These are phyloP conservation scores for Castanopsis chinensis DNA, from an alignment of 306 rosid species.

Conservation along the genomic window DNA sequence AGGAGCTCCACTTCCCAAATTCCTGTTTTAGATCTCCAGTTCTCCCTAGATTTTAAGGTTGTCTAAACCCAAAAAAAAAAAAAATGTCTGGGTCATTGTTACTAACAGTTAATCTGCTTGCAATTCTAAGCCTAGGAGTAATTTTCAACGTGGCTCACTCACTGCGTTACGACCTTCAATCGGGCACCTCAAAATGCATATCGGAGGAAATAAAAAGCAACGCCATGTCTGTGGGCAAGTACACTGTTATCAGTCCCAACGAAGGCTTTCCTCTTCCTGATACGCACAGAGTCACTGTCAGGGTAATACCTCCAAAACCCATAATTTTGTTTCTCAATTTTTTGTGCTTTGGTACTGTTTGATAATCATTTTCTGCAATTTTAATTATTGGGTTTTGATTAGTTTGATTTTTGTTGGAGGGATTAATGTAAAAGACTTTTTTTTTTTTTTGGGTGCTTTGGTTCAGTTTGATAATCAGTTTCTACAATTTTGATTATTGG, in stretches of 20 bases:
- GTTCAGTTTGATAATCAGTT: too few species aligned
- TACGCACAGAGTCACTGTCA: conserved; percentile 55
- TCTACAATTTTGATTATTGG: too few species aligned
- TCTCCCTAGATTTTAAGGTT: too few species aligned
- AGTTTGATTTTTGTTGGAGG: not conserved
- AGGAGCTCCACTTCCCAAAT: too few species aligned
- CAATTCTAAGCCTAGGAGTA: conserved; percentile 28
- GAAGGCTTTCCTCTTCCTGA: conserved; percentile 60
- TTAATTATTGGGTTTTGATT: not conserved
- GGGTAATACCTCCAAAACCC: conserved; percentile 43
- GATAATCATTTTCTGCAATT: not conserved
- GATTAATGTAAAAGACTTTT: not conserved
- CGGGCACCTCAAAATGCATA: conserved; percentile 72
- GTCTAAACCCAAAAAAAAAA: too few species aligned
- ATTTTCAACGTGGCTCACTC: conserved; percentile 32
- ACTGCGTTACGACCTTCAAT: conserved; percentile 65
- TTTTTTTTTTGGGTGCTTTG: not conserved
- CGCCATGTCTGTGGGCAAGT: conserved; percentile 76
- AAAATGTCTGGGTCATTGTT: not conserved
- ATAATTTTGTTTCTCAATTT: not conserved
- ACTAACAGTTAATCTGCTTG: conserved; percentile 1
- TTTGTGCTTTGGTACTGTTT: not conserved
- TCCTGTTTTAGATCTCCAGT: too few species aligned
- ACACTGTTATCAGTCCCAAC: conserved; percentile 45
- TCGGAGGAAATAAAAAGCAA: conserved; percentile 68